Evolutionary conservation across 768 basidiomycete genomes (phyloP), one percentile per base, ranked within the genome.

Genomic region (Boletus subparvulus): DNA sequence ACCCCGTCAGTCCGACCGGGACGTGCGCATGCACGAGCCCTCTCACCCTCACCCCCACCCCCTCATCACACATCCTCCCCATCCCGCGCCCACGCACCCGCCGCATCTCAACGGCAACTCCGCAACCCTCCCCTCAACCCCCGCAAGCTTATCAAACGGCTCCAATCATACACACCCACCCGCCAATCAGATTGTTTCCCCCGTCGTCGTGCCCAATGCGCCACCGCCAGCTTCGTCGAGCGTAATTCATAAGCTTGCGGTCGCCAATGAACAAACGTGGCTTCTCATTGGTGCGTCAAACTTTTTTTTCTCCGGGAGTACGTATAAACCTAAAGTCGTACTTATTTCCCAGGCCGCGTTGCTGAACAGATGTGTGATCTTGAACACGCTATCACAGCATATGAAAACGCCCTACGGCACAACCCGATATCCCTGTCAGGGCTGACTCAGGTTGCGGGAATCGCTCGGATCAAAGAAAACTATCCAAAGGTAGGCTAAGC

Each of bases 381-480:
- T 66, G 94, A 97, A 68, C 88, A 94, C 61, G 96, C 97, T 47
- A 80, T 93, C 65, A 84, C 84, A 43, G 93, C 94, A 58, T 99
- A 98, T 76, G 96, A 98, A 75, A 87, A 90, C 68, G 95, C 95
- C 3, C 81, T 98, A 62, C 87, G 94, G 74, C 94, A 98, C 78
- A 98, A 98, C 68, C 89, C 94, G 66, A 83, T 85, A 73, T 95
- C 92, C 67, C 80, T 96, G 61, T 80, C 88, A 67, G 94, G 93
- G 41, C 84, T 98, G 61, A 94, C 91, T 39, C 92, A 94, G 71
- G 92, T 96, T 41, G 96, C 95, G 68, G 90, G 92, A 61, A 96
- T 98, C 73, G 94, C 92, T 74, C 88, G 96, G 78, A 92, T 94
- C 80, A 93, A 91, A 72, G 96, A 99, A 75, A 93, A 98, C 74